Conservation (phyloP, 768 basidiomycete species). For the Hirschioporus abietinus region DNA sequence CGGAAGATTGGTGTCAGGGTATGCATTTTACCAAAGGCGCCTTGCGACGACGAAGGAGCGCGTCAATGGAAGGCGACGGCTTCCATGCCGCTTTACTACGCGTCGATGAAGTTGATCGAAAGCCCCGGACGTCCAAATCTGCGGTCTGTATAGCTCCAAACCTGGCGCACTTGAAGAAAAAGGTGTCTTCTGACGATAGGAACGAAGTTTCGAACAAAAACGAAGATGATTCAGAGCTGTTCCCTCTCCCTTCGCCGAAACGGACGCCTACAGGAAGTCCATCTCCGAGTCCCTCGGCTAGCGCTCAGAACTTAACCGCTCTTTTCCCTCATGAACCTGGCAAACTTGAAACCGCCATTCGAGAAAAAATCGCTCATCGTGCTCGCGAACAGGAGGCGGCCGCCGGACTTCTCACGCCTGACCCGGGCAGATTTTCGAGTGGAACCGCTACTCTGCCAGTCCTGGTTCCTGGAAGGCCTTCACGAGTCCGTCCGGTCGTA, state of each 20-base stretch:
- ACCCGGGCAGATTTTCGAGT: neutral
- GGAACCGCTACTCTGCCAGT: neutral
- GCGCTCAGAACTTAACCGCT: neutral
- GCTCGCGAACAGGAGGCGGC: neutral
- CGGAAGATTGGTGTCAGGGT: neutral
- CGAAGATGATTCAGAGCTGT: conserved; percentile 52
- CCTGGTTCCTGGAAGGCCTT: neutral
- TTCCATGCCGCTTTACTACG: conserved; percentile 1
- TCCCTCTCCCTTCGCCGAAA: conserved; percentile 54
- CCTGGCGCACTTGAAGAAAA: neutral
- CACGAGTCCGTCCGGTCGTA: no score
- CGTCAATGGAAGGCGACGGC: neutral
- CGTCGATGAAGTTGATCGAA: conserved; percentile 6
- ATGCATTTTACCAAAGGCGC: conserved; percentile 2
- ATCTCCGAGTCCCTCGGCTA: conserved; percentile 23
- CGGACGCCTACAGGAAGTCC: conserved; percentile 45
- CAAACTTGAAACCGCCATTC: neutral
- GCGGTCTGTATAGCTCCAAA: neutral
- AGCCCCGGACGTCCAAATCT: neutral
- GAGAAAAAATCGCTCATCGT: neutral
- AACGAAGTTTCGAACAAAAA: conserved; percentile 3
- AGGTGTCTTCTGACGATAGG: neutral
- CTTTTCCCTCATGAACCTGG: neutral
- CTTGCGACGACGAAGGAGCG: conserved; percentile 1
- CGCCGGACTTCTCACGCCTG: neutral